Conservation (phyloP, 176 grass and related monocot species). For the Oryza longistaminata region DNA sequence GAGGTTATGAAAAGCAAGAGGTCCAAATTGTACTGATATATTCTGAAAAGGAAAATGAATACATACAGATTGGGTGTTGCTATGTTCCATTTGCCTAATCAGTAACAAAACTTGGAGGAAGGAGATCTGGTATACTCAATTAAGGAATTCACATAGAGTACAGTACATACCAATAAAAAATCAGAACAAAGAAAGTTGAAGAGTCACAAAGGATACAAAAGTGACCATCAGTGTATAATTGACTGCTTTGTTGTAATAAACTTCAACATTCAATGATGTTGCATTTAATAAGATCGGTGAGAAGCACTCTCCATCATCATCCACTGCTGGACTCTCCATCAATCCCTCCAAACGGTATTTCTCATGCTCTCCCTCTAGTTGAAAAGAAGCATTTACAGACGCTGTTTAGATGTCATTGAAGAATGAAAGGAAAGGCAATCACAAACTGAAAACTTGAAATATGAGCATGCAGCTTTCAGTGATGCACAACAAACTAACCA, state of each 20-base stretch:
- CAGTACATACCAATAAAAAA: constrained; percentile 18
- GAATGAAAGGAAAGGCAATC: neutral
- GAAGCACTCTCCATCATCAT: constrained; percentile 91
- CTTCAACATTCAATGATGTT: constrained; percentile 92
- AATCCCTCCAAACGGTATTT: constrained; percentile 88
- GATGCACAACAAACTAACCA: neutral
- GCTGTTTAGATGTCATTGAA: neutral
- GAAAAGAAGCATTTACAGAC: constrained; percentile 23
- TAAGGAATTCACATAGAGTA: constrained; percentile 47
- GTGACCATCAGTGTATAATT: constrained; percentile 99
- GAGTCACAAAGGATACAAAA: constrained; percentile 86
- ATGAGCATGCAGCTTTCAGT: neutral
- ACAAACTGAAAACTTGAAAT: constrained; percentile 14
- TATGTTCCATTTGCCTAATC: constrained; percentile 99
- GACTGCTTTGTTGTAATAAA: constrained; percentile 99
- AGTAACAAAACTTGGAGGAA: constrained; percentile 95
- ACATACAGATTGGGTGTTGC: constrained; percentile 95
- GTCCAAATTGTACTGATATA: neutral
- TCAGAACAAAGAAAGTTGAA: constrained; percentile 27
- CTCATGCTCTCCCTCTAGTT: constrained; percentile 82
- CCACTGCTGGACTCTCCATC: constrained; percentile 75
- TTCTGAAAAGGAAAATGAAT: constrained; percentile 37
- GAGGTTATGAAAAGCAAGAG: constrained; percentile 33
- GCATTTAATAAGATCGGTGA: constrained; percentile 86
- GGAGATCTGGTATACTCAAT: constrained; percentile 65